These are phyloP conservation scores for Hordeum marinum DNA, from an alignment of 176 grass and related monocot species.

Conservation along the genomic window DNA sequence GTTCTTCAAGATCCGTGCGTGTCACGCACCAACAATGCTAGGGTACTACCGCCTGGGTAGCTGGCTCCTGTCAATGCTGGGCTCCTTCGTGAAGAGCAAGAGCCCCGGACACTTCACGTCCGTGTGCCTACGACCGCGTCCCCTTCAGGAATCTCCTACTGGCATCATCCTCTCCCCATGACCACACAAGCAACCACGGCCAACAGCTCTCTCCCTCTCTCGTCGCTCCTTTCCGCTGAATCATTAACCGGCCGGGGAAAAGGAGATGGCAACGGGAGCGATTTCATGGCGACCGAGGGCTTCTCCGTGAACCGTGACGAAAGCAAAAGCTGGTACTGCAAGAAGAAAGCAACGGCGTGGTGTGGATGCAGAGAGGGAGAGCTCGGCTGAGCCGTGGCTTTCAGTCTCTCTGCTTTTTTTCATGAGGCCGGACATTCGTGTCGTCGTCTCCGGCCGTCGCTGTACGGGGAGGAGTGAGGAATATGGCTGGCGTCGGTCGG, in stretches of 20 bases:
- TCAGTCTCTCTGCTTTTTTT: not conserved
- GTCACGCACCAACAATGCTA: too few species aligned
- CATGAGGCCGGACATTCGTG: not conserved
- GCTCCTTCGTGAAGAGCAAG: not conserved
- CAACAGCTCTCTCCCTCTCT: not conserved
- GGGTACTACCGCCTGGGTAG: too few species aligned
- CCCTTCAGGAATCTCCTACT: not conserved
- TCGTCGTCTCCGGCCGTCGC: not conserved
- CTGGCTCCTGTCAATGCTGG: too few species aligned
- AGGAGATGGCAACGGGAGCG: not conserved
- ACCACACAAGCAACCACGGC: not conserved
- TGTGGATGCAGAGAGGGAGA: not conserved
- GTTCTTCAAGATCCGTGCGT: fast-evolving
- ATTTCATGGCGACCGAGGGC: not conserved
- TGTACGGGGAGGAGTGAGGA: not conserved
- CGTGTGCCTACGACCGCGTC: not conserved
- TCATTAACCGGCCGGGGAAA: not conserved
- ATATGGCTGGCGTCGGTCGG: slow-evolving; percentile 10
- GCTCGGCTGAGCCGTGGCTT: not conserved
- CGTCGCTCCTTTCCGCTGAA: not conserved
- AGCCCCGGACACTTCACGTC: not conserved
- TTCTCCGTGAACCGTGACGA: not conserved
- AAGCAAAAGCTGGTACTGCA: slow-evolving; percentile 8
- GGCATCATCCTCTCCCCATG: not conserved
- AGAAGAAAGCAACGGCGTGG: not conserved